Conservation (phyloP, 2,329 filamentous ascomycete species). For the Colletotrichum destructivum region DNA sequence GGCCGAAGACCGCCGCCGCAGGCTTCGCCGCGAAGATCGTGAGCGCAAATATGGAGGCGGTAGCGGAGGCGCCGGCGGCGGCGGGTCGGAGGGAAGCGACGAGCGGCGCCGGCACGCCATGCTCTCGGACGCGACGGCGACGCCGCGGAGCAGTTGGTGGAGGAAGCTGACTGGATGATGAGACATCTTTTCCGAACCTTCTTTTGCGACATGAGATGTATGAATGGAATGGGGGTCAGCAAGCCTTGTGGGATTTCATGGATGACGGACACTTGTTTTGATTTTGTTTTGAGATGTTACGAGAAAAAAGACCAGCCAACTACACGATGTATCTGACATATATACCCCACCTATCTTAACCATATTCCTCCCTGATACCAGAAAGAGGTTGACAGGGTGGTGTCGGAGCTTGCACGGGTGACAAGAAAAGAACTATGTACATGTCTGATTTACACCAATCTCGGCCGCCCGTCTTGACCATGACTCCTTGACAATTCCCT, state of each 20-base stretch:
- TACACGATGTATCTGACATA: slow-evolving; percentile 1
- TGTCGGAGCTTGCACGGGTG: neutral
- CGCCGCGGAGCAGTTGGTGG: slow-evolving; percentile 73
- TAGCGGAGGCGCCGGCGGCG: slow-evolving; percentile 47
- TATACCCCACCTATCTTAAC: slow-evolving; percentile 1
- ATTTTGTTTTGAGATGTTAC: slow-evolving; percentile 34
- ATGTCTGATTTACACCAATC: no score
- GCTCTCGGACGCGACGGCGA: slow-evolving; percentile 57
- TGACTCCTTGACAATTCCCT: neutral
- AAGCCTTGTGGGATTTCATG: slow-evolving; percentile 32
- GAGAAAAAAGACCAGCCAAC: neutral
- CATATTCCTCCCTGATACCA: no score
- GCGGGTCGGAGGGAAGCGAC: slow-evolving; percentile 60
- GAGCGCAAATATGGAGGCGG: slow-evolving; percentile 47
- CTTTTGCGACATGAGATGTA: slow-evolving; percentile 21
- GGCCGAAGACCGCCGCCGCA: slow-evolving; percentile 60
- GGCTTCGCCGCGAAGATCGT: slow-evolving; percentile 62
- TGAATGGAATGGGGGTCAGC: slow-evolving; percentile 30
- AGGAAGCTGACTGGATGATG: slow-evolving; percentile 65
- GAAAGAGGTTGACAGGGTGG: no score
- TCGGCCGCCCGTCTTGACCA: no score
- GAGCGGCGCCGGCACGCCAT: slow-evolving; percentile 60
- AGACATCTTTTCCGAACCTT: no score
- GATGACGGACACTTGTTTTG: slow-evolving; percentile 15
- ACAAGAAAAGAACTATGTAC: neutral